Evolutionary conservation across 1,139 yeast species (phyloP).

Genomic region (Yamadazyma dendronema): DNA sequence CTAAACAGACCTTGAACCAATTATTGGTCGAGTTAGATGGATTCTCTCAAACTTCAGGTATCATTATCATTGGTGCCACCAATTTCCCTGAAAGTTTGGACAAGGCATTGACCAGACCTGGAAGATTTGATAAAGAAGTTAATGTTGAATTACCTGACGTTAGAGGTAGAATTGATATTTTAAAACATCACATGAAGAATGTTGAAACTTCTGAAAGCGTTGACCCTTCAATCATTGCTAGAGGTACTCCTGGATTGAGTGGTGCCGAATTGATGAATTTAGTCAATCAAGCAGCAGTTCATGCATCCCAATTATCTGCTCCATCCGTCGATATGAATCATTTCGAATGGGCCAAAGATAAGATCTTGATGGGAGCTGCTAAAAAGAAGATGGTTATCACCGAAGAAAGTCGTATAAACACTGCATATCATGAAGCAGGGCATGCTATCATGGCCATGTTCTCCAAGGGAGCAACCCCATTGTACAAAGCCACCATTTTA

Average conservation of each 20-base stretch:
- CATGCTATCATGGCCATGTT: slow-evolving; percentile 97
- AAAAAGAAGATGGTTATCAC: slow-evolving; percentile 96
- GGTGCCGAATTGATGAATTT: slow-evolving; percentile 97
- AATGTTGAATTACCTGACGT: slow-evolving; percentile 97
- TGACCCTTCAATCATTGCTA: slow-evolving; percentile 84
- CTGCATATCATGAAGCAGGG: slow-evolving; percentile 99
- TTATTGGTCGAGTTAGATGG: slow-evolving; percentile 95
- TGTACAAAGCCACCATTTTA: slow-evolving; percentile 93
- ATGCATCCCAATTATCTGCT: slow-evolving; percentile 91
- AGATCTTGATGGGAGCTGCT: slow-evolving; percentile 96
- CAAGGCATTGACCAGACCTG: slow-evolving; percentile 97
- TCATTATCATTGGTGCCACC: slow-evolving; percentile 96
- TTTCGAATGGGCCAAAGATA: slow-evolving; percentile 99
- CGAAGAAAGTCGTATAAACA: slow-evolving; percentile 87
- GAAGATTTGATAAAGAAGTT: slow-evolving; percentile 95
- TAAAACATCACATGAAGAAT: slow-evolving; percentile 88
- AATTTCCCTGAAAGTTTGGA: slow-evolving; percentile 96
- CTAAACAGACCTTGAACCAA: slow-evolving; percentile 95
- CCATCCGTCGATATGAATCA: slow-evolving; percentile 87
- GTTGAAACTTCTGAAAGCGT: slow-evolving; percentile 84
- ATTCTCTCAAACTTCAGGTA: slow-evolving; percentile 88
- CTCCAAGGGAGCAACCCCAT: slow-evolving; percentile 93
- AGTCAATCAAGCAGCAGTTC: slow-evolving; percentile 97
- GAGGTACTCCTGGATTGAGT: slow-evolving; percentile 96
- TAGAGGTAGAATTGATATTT: slow-evolving; percentile 90